Evolutionary conservation across 2,329 filamentous ascomycete species (phyloP), one percentile per base, ranked within the genome.

Genomic region (Botrytis paeoniae): DNA sequence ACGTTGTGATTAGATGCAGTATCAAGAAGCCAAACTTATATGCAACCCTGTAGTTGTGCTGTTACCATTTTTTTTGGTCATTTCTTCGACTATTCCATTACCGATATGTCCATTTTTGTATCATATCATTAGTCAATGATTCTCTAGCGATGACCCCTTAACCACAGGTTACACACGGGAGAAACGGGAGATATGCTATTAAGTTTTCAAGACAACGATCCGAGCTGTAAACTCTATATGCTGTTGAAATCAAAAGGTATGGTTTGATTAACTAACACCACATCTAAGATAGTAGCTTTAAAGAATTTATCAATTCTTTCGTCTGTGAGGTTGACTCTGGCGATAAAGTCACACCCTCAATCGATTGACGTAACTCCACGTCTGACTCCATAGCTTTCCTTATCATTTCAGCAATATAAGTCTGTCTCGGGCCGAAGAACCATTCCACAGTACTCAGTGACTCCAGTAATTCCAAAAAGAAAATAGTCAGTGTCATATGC

Each of bases 401-500:
- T 32, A 80, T 69, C 61, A 81, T 54, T 10, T 65, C 63, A 9
- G 73, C 75, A 7, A 81, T 72, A 69, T 79, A 79, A 29, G 78
- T 73, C 74, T 80, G 77, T 1, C 75, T 81, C 35, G 74, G 29
- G 43, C 75, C 72, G 1, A 62, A 62, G 60, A 62, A 75, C 75
- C 25, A 81, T 61, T 79, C 77, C 16, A 76, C 78, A 35, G 72
- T 76, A 65, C 80, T 81, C 75, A 81, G 77, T 39, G 75, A 65
- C 12, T 78, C 77, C 10, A 81, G 74, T 45, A 81, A 76, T 37
- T 81, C 80, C 8, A 77, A 77, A 60, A 79, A 81, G 70, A 80
- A 79, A 60, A 81, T 78, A 41, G 81, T 78, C 51, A 80, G 66
- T 4, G 78, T 81, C 37, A 81, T 77, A 70, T 81, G 80, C 80